A percentile compares a stretch with the other conserved stretches of the same genome.
These are phyloP conservation scores for Hymenoscyphus scutula DNA, from an alignment of 2,329 filamentous ascomycete genomes.

Conservation along the genomic window DNA sequence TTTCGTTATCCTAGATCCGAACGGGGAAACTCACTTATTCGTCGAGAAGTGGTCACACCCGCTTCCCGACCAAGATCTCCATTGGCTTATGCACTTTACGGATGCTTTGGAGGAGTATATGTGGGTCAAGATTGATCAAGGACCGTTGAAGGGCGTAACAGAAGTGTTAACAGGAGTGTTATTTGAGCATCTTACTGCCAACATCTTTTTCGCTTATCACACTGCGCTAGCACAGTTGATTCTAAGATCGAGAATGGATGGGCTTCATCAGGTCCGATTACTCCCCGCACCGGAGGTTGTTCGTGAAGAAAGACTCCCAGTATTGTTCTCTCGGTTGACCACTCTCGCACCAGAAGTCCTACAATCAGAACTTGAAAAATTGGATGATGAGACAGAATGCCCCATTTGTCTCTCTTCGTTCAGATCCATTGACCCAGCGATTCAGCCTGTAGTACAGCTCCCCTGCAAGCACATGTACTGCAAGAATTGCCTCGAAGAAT, in stretches of 20 bases:
- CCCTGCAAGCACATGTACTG: constrained; percentile 2
- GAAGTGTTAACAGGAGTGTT: no score
- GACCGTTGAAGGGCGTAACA: no score
- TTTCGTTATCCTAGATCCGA: no score
- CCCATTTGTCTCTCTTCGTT: background rate
- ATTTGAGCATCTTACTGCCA: background rate
- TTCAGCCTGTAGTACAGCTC: background rate
- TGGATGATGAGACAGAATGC: background rate
- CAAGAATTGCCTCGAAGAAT: background rate
- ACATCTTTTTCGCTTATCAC: background rate
- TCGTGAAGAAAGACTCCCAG: constrained; percentile 4
- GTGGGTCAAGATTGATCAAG: background rate
- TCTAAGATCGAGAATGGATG: background rate
- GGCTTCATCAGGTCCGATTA: background rate
- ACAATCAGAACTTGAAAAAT: background rate
- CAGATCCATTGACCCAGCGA: background rate
- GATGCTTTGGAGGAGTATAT: background rate
- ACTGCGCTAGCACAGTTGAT: background rate
- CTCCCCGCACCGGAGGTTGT: background rate
- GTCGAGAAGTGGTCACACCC: background rate
- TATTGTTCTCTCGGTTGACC: background rate
- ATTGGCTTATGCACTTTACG: background rate
- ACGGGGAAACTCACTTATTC: background rate
- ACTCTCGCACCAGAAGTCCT: background rate
- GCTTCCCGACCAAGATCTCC: background rate